A percentile compares a stretch with the other conserved stretches of the same genome.
Conservation (phyloP, 371 early-diverging fungal species). For the Syncephalastrum contaminatum region DNA sequence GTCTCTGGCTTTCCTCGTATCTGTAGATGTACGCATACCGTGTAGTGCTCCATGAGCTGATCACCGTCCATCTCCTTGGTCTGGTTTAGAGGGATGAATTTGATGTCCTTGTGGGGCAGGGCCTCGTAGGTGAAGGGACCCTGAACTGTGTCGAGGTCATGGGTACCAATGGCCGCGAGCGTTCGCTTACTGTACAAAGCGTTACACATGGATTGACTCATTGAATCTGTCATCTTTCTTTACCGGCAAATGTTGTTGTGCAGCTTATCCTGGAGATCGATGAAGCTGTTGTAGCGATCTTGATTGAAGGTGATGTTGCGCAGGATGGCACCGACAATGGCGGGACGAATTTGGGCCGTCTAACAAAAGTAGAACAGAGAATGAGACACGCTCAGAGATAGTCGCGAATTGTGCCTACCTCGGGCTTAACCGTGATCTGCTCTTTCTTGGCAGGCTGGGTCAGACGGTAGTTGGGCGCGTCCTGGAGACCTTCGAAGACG, state of each 20-base stretch:
- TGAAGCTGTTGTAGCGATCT: slow-evolving; percentile 91
- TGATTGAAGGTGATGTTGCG: slow-evolving; percentile 87
- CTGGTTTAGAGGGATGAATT: slow-evolving; percentile 95
- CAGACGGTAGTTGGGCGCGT: slow-evolving; percentile 66
- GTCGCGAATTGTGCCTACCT: slow-evolving; percentile 36
- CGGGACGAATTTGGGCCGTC: slow-evolving; percentile 83
- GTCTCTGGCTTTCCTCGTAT: not conserved
- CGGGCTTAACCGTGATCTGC: slow-evolving; percentile 69
- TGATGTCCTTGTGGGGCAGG: slow-evolving; percentile 83
- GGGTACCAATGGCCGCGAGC: slow-evolving; percentile 98
- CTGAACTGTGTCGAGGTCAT: slow-evolving; percentile 95
- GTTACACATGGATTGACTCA: slow-evolving; percentile 8
- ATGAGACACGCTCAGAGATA: not conserved
- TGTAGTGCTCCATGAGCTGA: slow-evolving; percentile 90
- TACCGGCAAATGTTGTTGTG: slow-evolving; percentile 96
- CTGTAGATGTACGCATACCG: slow-evolving; percentile 32
- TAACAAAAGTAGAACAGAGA: slow-evolving; percentile 13
- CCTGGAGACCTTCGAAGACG: slow-evolving; percentile 70
- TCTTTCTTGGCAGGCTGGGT: slow-evolving; percentile 62
- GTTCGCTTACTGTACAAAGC: slow-evolving; percentile 80
- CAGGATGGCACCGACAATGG: slow-evolving; percentile 93
- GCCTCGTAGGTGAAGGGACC: slow-evolving; percentile 98
- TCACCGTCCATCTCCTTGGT: slow-evolving; percentile 83
- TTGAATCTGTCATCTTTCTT: not conserved
- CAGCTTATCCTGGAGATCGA: slow-evolving; percentile 99